These are phyloP conservation scores for Venturia aucupariae DNA, from an alignment of 2,329 filamentous ascomycete species.

Conservation along the genomic window DNA sequence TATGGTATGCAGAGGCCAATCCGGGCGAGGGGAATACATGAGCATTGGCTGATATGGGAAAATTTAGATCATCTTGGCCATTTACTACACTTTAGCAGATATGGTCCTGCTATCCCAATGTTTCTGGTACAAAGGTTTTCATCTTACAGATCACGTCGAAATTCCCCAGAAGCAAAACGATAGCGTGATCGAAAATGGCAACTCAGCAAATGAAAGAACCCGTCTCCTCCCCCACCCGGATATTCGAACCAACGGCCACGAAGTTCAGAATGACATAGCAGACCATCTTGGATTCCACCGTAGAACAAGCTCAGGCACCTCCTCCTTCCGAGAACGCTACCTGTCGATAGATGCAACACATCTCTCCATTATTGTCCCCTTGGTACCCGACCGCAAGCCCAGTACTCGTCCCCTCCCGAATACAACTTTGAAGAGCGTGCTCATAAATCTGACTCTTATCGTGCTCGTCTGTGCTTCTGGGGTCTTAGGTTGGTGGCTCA, in stretches of 20 bases:
- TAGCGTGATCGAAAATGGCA: constrained; percentile 18
- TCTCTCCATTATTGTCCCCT: constrained; percentile 73
- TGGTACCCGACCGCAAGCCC: constrained; percentile 42
- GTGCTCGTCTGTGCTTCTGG: constrained; percentile 73
- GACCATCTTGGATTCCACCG: constrained; percentile 21
- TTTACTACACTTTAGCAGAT: constrained; percentile 90
- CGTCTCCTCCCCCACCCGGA: constrained; percentile 23
- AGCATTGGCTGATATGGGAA: neutral
- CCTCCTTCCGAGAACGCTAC: constrained; percentile 21
- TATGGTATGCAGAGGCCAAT: constrained; percentile 50
- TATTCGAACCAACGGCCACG: neutral
- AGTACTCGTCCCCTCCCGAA: constrained; percentile 14
- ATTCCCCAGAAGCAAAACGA: constrained; percentile 12
- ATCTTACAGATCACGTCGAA: constrained; percentile 28
- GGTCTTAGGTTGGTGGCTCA: constrained; percentile 76
- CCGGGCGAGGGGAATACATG: neutral
- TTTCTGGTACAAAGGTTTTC: constrained; percentile 89
- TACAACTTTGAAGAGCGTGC: constrained; percentile 43
- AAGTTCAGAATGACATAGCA: neutral
- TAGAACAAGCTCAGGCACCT: constrained; percentile 12
- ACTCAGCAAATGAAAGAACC: constrained; percentile 31
- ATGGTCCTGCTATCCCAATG: constrained; percentile 81
- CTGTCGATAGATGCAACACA: constrained; percentile 45
- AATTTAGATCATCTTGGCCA: constrained; percentile 67
- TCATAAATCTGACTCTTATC: constrained; percentile 69